Percentiles rank a stretch among this genome's conserved stretches.
These are phyloP conservation scores for Centaurea solstitialis DNA, from an alignment of 129 eudicot genomes.

Conservation along the genomic window DNA sequence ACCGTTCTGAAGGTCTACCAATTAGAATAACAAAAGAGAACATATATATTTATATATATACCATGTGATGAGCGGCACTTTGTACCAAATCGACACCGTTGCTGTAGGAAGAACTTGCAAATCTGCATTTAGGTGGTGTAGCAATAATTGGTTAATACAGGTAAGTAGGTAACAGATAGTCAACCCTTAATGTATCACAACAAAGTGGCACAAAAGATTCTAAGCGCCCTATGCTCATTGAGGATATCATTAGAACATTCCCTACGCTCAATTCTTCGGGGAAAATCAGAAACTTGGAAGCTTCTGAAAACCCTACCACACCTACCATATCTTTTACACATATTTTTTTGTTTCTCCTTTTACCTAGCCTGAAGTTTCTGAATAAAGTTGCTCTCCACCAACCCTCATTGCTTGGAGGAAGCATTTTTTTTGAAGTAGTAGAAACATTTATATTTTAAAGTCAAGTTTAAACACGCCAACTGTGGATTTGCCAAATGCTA, in stretches of 20 bases:
- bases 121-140: constrained; percentile 91
- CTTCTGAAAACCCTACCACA: not conserved
- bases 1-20: constrained; percentile 18
- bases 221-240: not conserved
- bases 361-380: not conserved
- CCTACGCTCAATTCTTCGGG: too few relatives aligned
- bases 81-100: constrained; percentile 98
- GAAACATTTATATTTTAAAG: too few relatives aligned
- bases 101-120: constrained; percentile 97
- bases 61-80: constrained; percentile 98
- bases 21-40: constrained; percentile 16
- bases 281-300: not conserved
- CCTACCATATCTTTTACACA: not conserved
- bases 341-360: not conserved
- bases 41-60: constrained; percentile 50
- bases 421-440: too few relatives aligned
- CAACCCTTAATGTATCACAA: constrained; percentile 8
- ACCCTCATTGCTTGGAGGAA: not conserved
- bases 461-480: not conserved
- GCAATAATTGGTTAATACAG: constrained; percentile 47
- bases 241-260: not conserved
- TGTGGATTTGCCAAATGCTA: not conserved
- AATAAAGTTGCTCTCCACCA: not conserved
- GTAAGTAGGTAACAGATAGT: constrained; percentile 24
- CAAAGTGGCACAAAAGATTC: not conserved